phyloP scores from a whole-genome alignment of 352 stramenopile genomes.

The Phytophthora ramorum region DNA sequence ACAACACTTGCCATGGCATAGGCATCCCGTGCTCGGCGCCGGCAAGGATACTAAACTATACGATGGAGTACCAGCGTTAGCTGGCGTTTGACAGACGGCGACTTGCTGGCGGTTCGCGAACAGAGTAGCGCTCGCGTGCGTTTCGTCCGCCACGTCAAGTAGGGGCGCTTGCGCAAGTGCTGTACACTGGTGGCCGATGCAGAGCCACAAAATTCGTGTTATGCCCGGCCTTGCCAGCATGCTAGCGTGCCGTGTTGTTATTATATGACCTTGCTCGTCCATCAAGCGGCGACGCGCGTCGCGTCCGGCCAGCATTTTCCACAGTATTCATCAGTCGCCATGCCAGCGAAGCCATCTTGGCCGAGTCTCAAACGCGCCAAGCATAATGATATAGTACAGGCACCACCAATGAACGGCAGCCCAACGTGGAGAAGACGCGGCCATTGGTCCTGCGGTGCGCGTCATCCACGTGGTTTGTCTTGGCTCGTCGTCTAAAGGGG shows the following conservation, averaged over 20 bases:
- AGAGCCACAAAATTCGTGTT: background rate
- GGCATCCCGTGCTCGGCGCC: too few species aligned
- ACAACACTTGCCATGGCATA: background rate
- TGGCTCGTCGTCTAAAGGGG: background rate
- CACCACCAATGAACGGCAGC: constrained; percentile 11
- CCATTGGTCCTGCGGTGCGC: constrained; percentile 18
- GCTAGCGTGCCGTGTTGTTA: background rate
- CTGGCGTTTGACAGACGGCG: background rate
- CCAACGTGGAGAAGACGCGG: background rate
- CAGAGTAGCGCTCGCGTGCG: background rate
- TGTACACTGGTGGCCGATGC: background rate
- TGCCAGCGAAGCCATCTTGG: background rate
- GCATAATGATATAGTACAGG: background rate
- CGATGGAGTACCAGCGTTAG: background rate
- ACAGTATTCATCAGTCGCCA: background rate
- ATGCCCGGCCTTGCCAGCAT: too few species aligned
- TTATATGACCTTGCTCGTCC: background rate
- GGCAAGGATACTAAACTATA: too few species aligned
- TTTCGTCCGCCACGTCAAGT: constrained; percentile 4
- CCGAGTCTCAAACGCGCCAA: too few species aligned
- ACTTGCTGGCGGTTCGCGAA: background rate
- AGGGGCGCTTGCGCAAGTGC: too few species aligned
- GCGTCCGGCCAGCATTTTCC: too few species aligned
- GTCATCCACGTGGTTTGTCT: constrained; percentile 14
- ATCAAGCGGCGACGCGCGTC: background rate